phyloP scores from a whole-genome alignment of 2,329 filamentous ascomycete genomes.

The Tolypocladium tundrense region DNA sequence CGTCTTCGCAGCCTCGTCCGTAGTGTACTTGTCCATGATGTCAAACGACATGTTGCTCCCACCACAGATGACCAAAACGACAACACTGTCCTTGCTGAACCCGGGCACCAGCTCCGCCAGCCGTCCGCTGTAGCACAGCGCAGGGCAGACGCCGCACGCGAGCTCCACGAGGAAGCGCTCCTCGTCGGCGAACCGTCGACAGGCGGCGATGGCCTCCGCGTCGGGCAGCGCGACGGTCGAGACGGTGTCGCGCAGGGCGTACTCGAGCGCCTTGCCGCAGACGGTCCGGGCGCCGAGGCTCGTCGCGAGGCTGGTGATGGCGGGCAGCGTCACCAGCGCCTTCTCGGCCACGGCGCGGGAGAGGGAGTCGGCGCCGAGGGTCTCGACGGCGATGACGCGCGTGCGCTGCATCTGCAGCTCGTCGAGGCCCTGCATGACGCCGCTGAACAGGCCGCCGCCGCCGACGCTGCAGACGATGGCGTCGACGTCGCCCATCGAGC shows the following conservation, averaged over 20 bases:
- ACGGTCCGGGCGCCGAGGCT: constrained; percentile 61
- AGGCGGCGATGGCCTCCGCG: constrained; percentile 15
- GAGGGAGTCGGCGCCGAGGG: constrained; percentile 58
- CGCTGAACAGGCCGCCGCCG: constrained; percentile 71
- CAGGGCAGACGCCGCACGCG: constrained; percentile 17
- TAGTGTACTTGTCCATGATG: constrained; percentile 12
- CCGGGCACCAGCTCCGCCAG: constrained; percentile 12
- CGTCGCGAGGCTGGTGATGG: constrained; percentile 62
- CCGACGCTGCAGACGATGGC: constrained; percentile 67
- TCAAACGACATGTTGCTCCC: constrained; percentile 22
- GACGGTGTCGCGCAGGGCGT: constrained; percentile 14
- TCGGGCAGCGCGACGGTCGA: constrained; percentile 16
- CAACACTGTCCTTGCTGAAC: constrained; percentile 12
- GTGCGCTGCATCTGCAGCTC: constrained; percentile 15
- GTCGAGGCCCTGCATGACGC: constrained; percentile 54
- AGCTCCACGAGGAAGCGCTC: constrained; percentile 19
- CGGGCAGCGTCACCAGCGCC: constrained; percentile 49
- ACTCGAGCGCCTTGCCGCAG: constrained; percentile 32
- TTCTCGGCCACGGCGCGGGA: constrained; percentile 42
- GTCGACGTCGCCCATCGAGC: constrained; percentile 32
- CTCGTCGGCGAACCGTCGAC: constrained; percentile 16
- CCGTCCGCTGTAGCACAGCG: constrained; percentile 15
- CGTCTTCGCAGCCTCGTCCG: neutral
- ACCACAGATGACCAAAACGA: constrained; percentile 21
- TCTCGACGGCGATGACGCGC: constrained; percentile 61